These are phyloP conservation scores for Botrytis pseudocinerea DNA, from an alignment of 2,329 filamentous ascomycete species.

Conservation along the genomic window DNA sequence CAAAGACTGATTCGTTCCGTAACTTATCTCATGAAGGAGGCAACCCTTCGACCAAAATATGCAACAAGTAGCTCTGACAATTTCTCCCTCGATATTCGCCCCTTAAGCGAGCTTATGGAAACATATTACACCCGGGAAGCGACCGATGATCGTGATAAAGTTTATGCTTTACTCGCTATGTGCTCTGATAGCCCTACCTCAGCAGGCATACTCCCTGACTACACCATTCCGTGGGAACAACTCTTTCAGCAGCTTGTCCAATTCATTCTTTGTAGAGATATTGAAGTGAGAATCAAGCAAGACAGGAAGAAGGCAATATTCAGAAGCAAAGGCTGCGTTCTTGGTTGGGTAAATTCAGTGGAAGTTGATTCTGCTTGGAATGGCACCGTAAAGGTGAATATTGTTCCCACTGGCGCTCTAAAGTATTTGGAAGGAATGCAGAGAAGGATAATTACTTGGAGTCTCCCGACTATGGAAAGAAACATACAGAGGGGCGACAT, in stretches of 20 bases:
- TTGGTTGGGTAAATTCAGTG: rapidly evolving
- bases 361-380: background rate
- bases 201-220: background rate
- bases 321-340: background rate
- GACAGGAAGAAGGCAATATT: background rate
- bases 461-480: background rate
- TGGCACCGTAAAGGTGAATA: background rate
- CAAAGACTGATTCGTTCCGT: background rate
- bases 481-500: background rate
- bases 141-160: background rate
- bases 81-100: background rate
- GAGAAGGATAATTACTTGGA: no score
- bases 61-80: background rate
- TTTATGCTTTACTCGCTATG: slow-evolving; percentile 3
- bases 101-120: background rate
- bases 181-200: background rate
- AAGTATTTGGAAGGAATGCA: no score
- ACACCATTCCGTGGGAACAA: background rate
- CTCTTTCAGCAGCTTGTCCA: background rate
- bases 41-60: background rate
- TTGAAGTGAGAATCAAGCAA: background rate
- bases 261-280: background rate
- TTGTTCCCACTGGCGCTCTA: no score
- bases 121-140: background rate
- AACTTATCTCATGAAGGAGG: background rate